Percentiles rank a stretch among this genome's conserved stretches.
phyloP scores from a whole-genome alignment of 805 yeast species.

The Starmerella roubikii region DNA sequence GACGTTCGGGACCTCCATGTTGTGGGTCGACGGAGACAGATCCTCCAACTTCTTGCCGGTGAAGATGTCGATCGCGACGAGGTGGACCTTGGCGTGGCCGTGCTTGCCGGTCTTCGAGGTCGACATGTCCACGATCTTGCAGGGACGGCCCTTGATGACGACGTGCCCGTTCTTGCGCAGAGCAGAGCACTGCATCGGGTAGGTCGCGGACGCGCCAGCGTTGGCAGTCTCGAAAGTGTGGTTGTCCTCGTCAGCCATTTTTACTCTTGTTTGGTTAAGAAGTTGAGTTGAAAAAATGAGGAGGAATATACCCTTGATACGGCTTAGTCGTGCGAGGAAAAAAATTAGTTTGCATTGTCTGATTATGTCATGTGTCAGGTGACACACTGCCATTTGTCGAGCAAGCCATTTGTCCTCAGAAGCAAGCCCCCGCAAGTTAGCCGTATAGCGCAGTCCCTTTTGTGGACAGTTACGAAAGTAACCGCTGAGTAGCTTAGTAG shows the following conservation, averaged over 20 bases:
- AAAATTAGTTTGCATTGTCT: no score
- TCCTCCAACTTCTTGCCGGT: constrained; percentile 99
- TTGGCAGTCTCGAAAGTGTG: constrained; percentile 95
- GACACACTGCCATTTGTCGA: no score
- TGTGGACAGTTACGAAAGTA: no score
- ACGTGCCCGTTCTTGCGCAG: constrained; percentile 99
- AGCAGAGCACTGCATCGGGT: constrained; percentile 99
- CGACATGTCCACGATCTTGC: constrained; percentile 99
- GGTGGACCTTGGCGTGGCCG: constrained; percentile 99
- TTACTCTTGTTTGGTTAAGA: constrained; percentile 7
- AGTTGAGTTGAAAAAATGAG: constrained; percentile 4
- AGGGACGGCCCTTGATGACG: constrained; percentile 97
- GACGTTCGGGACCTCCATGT: constrained; percentile 99
- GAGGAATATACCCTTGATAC: background rate
- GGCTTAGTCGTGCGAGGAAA: no score
- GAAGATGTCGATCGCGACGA: constrained; percentile 98
- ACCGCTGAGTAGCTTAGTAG: no score
- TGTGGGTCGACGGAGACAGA: constrained; percentile 99
- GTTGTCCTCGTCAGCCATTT: constrained; percentile 32
- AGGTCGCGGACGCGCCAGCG: constrained; percentile 97
- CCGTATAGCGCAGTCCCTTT: no score
- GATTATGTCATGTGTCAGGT: no score
- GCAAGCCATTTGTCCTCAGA: no score
- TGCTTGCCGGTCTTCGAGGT: constrained; percentile 99
- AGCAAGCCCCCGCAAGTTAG: no score